Conservation (phyloP, 2,329 filamentous ascomycete genomes). For the Cladobotryum mycophilum region DNA sequence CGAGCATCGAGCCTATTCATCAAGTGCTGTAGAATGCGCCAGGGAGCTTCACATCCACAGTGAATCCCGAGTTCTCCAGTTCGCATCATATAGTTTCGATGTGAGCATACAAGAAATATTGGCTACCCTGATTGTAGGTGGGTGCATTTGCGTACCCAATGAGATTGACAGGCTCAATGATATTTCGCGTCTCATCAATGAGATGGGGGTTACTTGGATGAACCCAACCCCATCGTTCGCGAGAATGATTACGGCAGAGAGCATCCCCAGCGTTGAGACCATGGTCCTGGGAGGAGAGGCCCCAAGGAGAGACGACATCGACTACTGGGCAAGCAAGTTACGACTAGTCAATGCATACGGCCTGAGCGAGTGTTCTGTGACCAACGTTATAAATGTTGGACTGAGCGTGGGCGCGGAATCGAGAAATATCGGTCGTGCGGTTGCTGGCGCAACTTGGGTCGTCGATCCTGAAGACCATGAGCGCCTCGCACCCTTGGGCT, state of each 20-base stretch:
- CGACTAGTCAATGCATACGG: too few species aligned
- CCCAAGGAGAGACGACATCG: too few species aligned
- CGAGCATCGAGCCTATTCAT: neutral
- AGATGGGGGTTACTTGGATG: too few species aligned
- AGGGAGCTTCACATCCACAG: neutral
- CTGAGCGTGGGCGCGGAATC: too few species aligned
- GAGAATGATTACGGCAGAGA: too few species aligned
- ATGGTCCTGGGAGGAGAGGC: too few species aligned
- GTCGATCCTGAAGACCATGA: constrained; percentile 21
- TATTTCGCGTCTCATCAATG: neutral
- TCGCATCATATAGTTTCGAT: constrained; percentile 31
- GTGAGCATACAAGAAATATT: constrained; percentile 32
- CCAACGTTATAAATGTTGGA: too few species aligned
- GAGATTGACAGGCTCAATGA: neutral
- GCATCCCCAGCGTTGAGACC: too few species aligned
- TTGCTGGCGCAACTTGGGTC: constrained; percentile 20
- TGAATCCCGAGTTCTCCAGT: constrained; percentile 17
- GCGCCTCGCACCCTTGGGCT: constrained; percentile 22
- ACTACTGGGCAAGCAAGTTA: too few species aligned
- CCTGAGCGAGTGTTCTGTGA: too few species aligned
- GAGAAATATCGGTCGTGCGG: neutral
- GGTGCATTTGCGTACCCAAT: constrained; percentile 29
- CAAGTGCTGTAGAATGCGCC: constrained; percentile 9
- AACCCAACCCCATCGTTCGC: too few species aligned
- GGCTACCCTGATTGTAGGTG: constrained; percentile 31